Evolutionary conservation across 257 asterid genomes (phyloP), one percentile per base, ranked within the genome.

Genomic region (Solanum chmielewskii): DNA sequence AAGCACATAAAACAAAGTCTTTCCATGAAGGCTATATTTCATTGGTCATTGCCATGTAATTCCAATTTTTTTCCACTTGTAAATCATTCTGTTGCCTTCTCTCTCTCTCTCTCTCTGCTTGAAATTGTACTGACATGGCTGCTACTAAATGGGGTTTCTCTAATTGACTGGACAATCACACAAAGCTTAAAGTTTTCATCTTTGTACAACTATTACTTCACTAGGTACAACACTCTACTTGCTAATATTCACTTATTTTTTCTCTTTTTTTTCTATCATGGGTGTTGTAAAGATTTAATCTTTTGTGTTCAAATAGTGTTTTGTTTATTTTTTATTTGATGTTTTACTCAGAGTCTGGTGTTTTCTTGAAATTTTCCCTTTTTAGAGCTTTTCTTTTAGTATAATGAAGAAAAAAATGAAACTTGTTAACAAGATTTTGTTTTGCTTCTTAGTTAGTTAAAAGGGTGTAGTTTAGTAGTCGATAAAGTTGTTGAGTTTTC

Each of bases 51-150:
- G 86, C 69, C 88, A 69, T 87, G 88, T 86, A 89, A 71, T 86
- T 90, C 87, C 89, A 89, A 83, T 15, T 47, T 15, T 15, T 25
- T 78, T 85, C 88, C 86, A 86, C 86, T 83, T 73, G 85, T 86
- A 87, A 84, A 77, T 83, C 87, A 75, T n/a, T 16, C 82, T 84
- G 80, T 14, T 45, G 70, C 82, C 9, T 33, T 21, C 87, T 70
- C 84, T 37, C 29, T 35, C 85, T 80, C 45, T 88, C 35, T 84
- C 70, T 68, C 35, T 56, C 29, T 60, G 91, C 89, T 90, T 86
- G 87, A 91, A 75, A 77, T 90, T 90, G 82, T 91, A 91, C 91
- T 91, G 90, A 91, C 93, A 88, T 89, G 90, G 89, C 89, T 90
- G 84, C 91, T 85, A 68, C 9, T 80, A 45, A 89, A 87, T 88